Percentiles rank a stretch among this genome's conserved stretches.
Evolutionary conservation across 2,329 filamentous ascomycete species (phyloP).

Genomic region (Chrysoporthe puriensis): DNA sequence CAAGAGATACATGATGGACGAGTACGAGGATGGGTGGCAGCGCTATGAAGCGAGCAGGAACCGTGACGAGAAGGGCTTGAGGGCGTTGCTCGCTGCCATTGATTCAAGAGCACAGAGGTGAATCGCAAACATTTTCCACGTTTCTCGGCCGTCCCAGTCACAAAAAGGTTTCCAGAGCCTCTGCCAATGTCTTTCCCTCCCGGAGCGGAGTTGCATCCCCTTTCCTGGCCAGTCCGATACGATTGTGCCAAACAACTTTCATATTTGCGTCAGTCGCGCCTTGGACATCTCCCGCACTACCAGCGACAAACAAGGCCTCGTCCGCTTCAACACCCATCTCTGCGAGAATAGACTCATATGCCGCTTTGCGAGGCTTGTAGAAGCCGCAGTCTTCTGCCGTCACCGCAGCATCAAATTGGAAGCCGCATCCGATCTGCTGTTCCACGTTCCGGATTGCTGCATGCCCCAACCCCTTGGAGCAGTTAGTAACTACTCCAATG

Average conservation of each 20-base stretch:
- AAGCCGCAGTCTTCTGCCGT: slow-evolving; percentile 46
- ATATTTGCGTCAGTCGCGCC: slow-evolving; percentile 44
- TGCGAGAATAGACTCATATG: slow-evolving; percentile 40
- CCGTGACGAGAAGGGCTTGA: slow-evolving; percentile 11
- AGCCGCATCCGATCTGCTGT: slow-evolving; percentile 20
- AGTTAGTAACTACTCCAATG: slow-evolving; percentile 45
- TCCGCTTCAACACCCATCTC: slow-evolving; percentile 33
- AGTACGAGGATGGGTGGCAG: slow-evolving; percentile 16
- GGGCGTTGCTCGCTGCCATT: background rate
- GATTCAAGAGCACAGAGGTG: background rate
- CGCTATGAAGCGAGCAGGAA: slow-evolving; percentile 2
- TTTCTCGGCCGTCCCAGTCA: background rate
- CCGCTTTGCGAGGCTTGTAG: slow-evolving; percentile 42
- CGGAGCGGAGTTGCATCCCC: slow-evolving; percentile 33
- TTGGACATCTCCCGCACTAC: slow-evolving; percentile 45
- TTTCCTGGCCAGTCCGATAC: slow-evolving; percentile 35
- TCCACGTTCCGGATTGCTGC: slow-evolving; percentile 30
- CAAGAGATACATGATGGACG: background rate
- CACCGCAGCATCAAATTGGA: slow-evolving; percentile 38
- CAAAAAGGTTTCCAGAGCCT: slow-evolving; percentile 30
- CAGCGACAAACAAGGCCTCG: slow-evolving; percentile 43
- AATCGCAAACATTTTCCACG: background rate
- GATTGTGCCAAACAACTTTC: slow-evolving; percentile 46
- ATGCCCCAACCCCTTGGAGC: slow-evolving; percentile 39
- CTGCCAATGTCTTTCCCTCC: slow-evolving; percentile 33